Conservation (phyloP, 2,329 filamentous ascomycete species). For the Aspergillus tubingensis region DNA sequence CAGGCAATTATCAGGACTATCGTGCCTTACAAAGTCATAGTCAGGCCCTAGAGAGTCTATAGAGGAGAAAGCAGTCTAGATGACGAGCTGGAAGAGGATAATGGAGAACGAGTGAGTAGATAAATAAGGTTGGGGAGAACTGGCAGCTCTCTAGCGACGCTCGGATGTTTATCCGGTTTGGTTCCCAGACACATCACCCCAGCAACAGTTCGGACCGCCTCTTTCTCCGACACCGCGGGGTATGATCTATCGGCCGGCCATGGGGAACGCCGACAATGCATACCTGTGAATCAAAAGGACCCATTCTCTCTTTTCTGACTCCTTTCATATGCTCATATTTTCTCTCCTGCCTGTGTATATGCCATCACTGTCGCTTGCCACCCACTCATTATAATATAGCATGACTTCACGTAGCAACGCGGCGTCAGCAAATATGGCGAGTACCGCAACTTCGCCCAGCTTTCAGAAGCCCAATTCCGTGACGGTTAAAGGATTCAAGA, state of each 20-base stretch:
- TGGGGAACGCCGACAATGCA: not conserved
- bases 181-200: constrained; percentile 22
- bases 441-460: constrained; percentile 57
- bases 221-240: constrained; percentile 38
- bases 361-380: too few species aligned
- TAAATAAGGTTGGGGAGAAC: constrained; percentile 15
- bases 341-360: not conserved
- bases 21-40: not conserved
- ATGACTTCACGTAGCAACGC: constrained; percentile 20
- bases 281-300: not conserved
- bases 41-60: not conserved
- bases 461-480: constrained; percentile 56
- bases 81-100: constrained; percentile 11
- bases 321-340: not conserved
- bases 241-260: constrained; percentile 8
- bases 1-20: not conserved
- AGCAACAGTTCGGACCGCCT: constrained; percentile 34
- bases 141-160: constrained; percentile 6
- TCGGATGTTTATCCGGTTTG: constrained; percentile 22
- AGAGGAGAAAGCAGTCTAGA: not conserved
- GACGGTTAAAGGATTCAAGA: constrained; percentile 67
- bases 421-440: constrained; percentile 25
- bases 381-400: not conserved
- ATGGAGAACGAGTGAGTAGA: constrained; percentile 3
- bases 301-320: not conserved